Evolutionary conservation across 768 basidiomycete genomes (phyloP).

Genomic region (Boletus sensibilis): DNA sequence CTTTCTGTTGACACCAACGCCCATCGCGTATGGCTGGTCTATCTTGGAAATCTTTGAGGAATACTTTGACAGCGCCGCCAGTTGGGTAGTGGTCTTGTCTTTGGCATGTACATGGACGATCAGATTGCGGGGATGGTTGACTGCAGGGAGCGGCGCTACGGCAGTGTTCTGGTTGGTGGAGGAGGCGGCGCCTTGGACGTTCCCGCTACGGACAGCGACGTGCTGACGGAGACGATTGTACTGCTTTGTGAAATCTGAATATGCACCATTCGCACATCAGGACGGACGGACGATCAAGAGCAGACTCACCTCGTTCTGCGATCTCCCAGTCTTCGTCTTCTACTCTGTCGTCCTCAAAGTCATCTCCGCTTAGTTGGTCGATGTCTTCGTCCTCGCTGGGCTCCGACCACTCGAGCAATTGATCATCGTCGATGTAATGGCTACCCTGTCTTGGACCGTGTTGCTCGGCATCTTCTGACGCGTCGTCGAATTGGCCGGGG

Average conservation of each 20-base stretch:
- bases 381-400: conserved; percentile 25
- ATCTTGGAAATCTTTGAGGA: conserved; percentile 73
- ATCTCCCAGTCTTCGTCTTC: conserved; percentile 92
- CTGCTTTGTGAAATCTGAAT: conserved; percentile 94
- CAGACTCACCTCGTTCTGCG: conserved; percentile 67
- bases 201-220: conserved; percentile 76
- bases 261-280: background rate
- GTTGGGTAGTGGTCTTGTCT: conserved; percentile 67
- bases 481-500: conserved; percentile 64
- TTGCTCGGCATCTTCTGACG: conserved; percentile 35
- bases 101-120: conserved; percentile 37
- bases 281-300: background rate
- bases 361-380: conserved; percentile 44
- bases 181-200: conserved; percentile 58
- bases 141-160: conserved; percentile 64
- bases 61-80: conserved; percentile 73
- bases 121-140: conserved; percentile 59
- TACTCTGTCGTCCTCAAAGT: conserved; percentile 57
- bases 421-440: conserved; percentile 46
- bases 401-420: conserved; percentile 31
- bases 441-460: conserved; percentile 28
- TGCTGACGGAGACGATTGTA: conserved; percentile 94
- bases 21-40: conserved; percentile 64
- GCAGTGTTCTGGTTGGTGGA: conserved; percentile 46
- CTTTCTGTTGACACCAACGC: conserved; percentile 86